phyloP scores from a whole-genome alignment of 148 eudicot species.

The Fagopyrum homotropicum region DNA sequence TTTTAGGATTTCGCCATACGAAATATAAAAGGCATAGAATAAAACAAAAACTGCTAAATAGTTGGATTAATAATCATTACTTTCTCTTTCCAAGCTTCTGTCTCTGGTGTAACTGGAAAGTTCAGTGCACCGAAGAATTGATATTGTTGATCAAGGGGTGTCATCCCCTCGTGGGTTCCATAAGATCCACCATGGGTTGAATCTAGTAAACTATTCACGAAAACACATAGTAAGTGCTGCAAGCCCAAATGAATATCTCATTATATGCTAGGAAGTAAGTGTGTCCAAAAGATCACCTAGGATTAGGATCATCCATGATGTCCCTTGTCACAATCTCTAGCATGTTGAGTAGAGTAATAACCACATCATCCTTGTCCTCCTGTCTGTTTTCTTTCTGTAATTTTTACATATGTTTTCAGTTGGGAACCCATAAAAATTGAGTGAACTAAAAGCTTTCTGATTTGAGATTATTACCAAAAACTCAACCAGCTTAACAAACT shows the following conservation, averaged over 20 bases:
- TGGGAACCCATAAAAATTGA: not conserved
- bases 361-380: slow-evolving; percentile 55
- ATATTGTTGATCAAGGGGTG: slow-evolving; percentile 34
- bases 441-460: not conserved
- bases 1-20: not conserved
- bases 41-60: not conserved
- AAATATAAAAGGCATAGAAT: too few species aligned
- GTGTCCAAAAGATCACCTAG: slow-evolving; percentile 30
- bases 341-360: slow-evolving; percentile 51
- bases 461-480: slow-evolving; percentile 34
- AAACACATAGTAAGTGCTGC: slow-evolving; percentile 10
- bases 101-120: slow-evolving; percentile 51
- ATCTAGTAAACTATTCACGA: slow-evolving; percentile 41
- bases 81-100: slow-evolving; percentile 61
- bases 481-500: slow-evolving; percentile 50
- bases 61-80: slow-evolving; percentile 20
- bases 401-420: not conserved
- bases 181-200: slow-evolving; percentile 50
- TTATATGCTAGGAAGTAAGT: not conserved
- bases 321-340: slow-evolving; percentile 65
- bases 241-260: slow-evolving; percentile 2
- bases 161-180: slow-evolving; percentile 45
- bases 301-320: slow-evolving; percentile 46
- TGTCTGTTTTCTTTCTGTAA: slow-evolving; percentile 43
- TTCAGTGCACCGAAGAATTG: slow-evolving; percentile 41